Evolutionary conservation across 179 eudicot species (phyloP).

Genomic region (Amaranthus tricolor): DNA sequence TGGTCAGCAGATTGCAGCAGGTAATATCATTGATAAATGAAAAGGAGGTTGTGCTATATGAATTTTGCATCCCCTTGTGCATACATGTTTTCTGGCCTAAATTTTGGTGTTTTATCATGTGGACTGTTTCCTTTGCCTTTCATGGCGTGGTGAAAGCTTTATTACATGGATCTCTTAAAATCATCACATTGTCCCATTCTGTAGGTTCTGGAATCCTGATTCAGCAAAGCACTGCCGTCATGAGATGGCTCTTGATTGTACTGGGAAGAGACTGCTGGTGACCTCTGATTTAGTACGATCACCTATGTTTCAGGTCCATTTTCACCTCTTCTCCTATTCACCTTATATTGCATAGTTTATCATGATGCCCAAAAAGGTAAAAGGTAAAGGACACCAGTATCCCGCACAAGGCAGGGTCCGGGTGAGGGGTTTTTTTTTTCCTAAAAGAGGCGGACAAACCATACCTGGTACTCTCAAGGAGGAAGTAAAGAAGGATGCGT

Average conservation of each 20-base stretch:
- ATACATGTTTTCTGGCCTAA: neutral
- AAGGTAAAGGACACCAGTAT: no score
- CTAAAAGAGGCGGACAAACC: no score
- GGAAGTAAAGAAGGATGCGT: no score
- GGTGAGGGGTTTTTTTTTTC: no score
- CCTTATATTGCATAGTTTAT: neutral
- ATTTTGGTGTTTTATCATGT: neutral
- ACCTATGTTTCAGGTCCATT: conserved; percentile 77
- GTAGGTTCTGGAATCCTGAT: conserved; percentile 55
- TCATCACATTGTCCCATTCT: conserved; percentile 22
- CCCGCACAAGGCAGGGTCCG: no score
- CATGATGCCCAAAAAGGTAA: no score
- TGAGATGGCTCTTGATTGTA: conserved; percentile 89
- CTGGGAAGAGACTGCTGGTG: conserved; percentile 79
- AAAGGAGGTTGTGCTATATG: conserved; percentile 2
- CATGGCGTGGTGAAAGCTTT: neutral
- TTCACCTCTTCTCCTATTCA: neutral
- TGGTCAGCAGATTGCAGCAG: conserved; percentile 97
- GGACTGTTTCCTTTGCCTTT: neutral
- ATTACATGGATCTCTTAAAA: neutral
- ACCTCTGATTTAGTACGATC: conserved; percentile 88
- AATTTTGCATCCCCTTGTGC: neutral
- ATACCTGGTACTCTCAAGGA: no score
- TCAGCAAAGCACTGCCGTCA: conserved; percentile 43
- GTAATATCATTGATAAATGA: conserved; percentile 34